Percentiles rank a stretch among this genome's conserved stretches.
Conservation (phyloP, 768 basidiomycete species). For the Solioccasus polychromus region DNA sequence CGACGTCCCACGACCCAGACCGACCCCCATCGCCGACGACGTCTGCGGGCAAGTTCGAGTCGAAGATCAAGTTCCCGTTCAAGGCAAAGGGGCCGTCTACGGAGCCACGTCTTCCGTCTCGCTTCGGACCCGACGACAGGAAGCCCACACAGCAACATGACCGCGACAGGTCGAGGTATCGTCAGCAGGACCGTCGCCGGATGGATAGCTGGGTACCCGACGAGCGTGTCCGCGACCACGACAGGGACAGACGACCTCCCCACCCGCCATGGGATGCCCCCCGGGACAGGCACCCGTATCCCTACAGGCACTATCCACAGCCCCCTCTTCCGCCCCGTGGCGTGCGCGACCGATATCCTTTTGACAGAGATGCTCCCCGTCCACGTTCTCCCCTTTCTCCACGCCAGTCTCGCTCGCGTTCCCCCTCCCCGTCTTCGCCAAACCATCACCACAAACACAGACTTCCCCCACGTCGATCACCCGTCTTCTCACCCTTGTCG, state of each 20-base stretch:
- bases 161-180: conserved; percentile 24
- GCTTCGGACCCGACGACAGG: conserved; percentile 29
- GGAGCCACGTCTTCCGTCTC: conserved; percentile 31
- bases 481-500: conserved; percentile 39
- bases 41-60: conserved; percentile 31
- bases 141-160: conserved; percentile 32
- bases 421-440: conserved; percentile 36
- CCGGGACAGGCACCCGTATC: conserved; percentile 25
- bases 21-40: conserved; percentile 32
- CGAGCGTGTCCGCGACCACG: conserved; percentile 26
- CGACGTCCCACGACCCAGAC: conserved; percentile 13
- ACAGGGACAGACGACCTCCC: conserved; percentile 26
- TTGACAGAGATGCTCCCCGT: conserved; percentile 21
- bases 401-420: conserved; percentile 34
- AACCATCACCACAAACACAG: conserved; percentile 32
- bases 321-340: conserved; percentile 13
- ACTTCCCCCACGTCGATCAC: conserved; percentile 38
- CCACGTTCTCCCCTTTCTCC: conserved; percentile 23
- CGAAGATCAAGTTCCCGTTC: conserved; percentile 73
- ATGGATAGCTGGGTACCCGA: conserved; percentile 25
- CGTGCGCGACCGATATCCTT: conserved; percentile 23
- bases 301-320: conserved; percentile 16
- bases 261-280: conserved; percentile 18
- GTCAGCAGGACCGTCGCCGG: conserved; percentile 23
- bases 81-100: conserved; percentile 42